Evolutionary conservation across 2,329 filamentous ascomycete species (phyloP), one percentile per base, ranked within the genome.

Genomic region (Colletotrichum chrysophilum): DNA sequence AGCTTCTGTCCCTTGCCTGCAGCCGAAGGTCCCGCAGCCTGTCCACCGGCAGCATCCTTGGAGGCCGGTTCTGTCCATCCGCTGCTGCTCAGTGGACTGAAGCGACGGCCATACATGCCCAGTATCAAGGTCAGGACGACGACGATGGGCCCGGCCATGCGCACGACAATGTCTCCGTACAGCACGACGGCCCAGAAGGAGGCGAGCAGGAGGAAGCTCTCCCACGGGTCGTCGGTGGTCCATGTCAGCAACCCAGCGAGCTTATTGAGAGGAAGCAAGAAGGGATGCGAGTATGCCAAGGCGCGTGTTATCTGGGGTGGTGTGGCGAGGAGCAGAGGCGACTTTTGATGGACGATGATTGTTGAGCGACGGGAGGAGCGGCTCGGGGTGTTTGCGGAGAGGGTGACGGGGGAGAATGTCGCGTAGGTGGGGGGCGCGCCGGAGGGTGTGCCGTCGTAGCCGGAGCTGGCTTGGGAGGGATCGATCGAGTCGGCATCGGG

Each of bases 301-400:
- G 96, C 96, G 79, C 97, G 92, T 4, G 97, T 99, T 83, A 99
- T 94, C 82, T 98, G 95, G 3, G 97, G 97, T 58, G 97, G 97
- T 12, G 97, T 99, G 18, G 96, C 96, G 75, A 98, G 93, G 21
- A 99, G 90, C 61, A 99, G 87, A 13, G 97, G 97, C 18, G 95
- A 98, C 86, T 98, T 99, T 84, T 98, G 96, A 85, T 98, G 96
- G 24, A 99, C 96, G 79, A 98, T 92, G 79, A 99, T 96, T 73
- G 95, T 97, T 21, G 95, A 97, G 61, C 95, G 93, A 77, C 96
- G 94, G 60, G 91, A 89, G 36, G 90, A 87, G 74, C 89, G 86
- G 70, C 88, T 88, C 62, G 93, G 89, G 7, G 92, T 90, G 48
- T 91, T 90, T 72, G 93, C 91, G 60, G 92, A 93, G 79, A 96